Conservation (phyloP, 257 asterid genomes). For the Primulina huaijiensis region DNA sequence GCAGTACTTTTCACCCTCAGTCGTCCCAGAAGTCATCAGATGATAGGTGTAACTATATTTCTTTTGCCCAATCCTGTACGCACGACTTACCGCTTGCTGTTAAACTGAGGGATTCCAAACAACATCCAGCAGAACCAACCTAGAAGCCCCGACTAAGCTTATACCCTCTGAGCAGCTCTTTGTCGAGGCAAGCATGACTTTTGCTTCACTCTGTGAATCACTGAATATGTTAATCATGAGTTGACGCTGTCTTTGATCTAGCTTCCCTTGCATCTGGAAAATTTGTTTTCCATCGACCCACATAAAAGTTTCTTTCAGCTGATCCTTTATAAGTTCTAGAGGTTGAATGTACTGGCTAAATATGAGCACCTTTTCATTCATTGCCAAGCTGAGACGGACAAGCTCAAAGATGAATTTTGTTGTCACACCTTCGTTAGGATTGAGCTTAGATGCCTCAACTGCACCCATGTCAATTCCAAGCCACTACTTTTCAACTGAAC, state of each 20-base stretch:
- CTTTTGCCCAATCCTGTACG: constrained; percentile 49
- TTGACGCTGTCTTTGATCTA: constrained; percentile 37
- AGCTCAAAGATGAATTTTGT: constrained; percentile 48
- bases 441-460: constrained; percentile 29
- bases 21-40: constrained; percentile 46
- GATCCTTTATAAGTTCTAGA: constrained; percentile 35
- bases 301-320: constrained; percentile 27
- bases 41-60: constrained; percentile 46
- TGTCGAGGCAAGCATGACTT: constrained; percentile 48
- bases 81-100: constrained; percentile 45
- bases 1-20: constrained; percentile 42
- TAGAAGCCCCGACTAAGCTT: constrained; percentile 46
- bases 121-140: constrained; percentile 48
- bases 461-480: constrained; percentile 23
- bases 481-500: constrained; percentile 20
- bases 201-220: constrained; percentile 29
- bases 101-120: constrained; percentile 59
- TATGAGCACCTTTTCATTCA: constrained; percentile 46
- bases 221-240: constrained; percentile 29
- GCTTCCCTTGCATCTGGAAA: constrained; percentile 34
- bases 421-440: constrained; percentile 42
- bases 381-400: constrained; percentile 34
- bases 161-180: constrained; percentile 58
- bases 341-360: constrained; percentile 55
- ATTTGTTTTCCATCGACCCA: constrained; percentile 40